Base-by-base conservation (phyloP, 2,329 filamentous ascomycete genomes). In the Xylaria sp. region DNA sequence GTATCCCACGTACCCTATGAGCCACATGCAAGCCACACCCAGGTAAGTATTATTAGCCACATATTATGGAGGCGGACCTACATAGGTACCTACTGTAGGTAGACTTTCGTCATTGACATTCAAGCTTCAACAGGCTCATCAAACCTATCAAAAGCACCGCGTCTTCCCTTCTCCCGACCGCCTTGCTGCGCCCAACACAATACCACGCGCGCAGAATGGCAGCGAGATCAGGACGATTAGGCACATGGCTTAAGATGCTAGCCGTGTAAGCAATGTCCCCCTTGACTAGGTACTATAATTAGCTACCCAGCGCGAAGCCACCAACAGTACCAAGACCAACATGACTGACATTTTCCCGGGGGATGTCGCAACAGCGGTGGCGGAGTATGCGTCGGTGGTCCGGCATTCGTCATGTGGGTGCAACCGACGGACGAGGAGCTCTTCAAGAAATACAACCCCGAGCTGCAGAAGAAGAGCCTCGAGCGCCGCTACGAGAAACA, bases 391-490 rank as follows among this genome's bases (percentile, higher is more conserved):
- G 85, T 97, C 66, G 96, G 96, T 59, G 96, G 96, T 3, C 96
- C 96, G 27, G 90, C 91, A 17, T 82, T 98, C 60, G 91, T 95
- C 49, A 87, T 90, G 81, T 97, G 89, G 79, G 82, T 96, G 53
- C 87, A 87, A 51, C 96, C 96, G 1, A 91, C 92, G 13, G 94
- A 97, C 73, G 96, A 97, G 80, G 94, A 98, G 81, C 86, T 99
- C 47, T 94, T 96, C 84, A 85, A 93, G 82, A 89, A 86, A 80
- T 98, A 98, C 83, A 98, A 95, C 79, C 95, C 95, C 0, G 96
- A 98, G 38, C 86, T 99, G n/a, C 92, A 96, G 77, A 92, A 92
- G 79, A 88, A 92, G 76, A 94, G 92, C 69, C 82, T 97, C n/a
- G 94, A 94, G 79, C 87, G 90, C 65, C 87, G 93, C 20, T 85